Percentiles rank a stretch among this genome's conserved stretches.
These are phyloP conservation scores for Brassica rapa DNA, from an alignment of 345 rosid genomes.

Conservation along the genomic window DNA sequence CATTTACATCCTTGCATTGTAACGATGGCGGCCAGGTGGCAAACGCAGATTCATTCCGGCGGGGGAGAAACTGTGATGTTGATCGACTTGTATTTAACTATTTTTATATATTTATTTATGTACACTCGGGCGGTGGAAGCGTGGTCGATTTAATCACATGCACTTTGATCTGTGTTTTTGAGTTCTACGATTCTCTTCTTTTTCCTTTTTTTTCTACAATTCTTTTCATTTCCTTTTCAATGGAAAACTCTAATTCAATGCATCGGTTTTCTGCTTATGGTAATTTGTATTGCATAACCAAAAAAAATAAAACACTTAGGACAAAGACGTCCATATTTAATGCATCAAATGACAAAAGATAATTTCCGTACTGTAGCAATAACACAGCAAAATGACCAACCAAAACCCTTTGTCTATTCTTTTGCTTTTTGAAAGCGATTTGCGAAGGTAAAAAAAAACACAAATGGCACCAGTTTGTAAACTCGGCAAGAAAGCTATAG, in stretches of 20 bases:
- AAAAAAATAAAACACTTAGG: no score
- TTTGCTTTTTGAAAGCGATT: no score
- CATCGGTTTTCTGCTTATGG: background rate
- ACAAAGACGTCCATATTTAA: no score
- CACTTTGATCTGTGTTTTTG: background rate
- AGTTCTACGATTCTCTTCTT: background rate
- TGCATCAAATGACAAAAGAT: no score
- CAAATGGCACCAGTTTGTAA: no score
- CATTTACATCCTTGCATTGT: background rate
- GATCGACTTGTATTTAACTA: background rate
- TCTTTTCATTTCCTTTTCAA: background rate
- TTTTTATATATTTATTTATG: background rate
- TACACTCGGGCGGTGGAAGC: slow-evolving; percentile 31
- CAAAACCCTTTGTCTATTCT: no score
- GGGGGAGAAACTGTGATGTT: slow-evolving; percentile 10
- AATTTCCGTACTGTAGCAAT: no score
- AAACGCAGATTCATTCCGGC: slow-evolving; percentile 23
- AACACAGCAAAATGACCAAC: no score
- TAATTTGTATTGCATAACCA: background rate
- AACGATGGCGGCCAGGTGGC: slow-evolving; percentile 29
- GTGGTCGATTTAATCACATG: slow-evolving; percentile 18
- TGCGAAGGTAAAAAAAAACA: no score
- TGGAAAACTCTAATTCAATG: slow-evolving; percentile 1
- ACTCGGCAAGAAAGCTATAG: no score
- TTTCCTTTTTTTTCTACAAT: background rate